Evolutionary conservation across 1,139 yeast species (phyloP).

Genomic region (Torulaspora globosa): DNA sequence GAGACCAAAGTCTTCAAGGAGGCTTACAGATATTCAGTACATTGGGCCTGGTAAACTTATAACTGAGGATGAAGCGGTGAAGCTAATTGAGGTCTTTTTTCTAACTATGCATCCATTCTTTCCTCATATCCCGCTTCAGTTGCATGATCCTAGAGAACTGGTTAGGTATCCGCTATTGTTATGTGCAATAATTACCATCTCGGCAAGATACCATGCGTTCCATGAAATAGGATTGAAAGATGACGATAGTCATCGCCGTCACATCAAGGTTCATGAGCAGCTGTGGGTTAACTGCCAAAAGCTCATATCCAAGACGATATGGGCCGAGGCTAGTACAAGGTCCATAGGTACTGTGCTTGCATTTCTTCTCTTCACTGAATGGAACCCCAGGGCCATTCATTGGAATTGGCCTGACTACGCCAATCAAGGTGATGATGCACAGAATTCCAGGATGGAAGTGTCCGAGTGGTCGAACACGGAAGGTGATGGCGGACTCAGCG

Average conservation of each 20-base stretch:
- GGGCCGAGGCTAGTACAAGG: conserved; percentile 92
- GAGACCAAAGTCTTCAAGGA: conserved; percentile 52
- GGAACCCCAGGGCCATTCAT: conserved; percentile 94
- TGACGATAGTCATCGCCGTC: conserved; percentile 35
- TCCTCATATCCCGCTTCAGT: conserved; percentile 75
- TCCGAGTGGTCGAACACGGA: conserved; percentile 12
- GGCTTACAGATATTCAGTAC: conserved; percentile 58
- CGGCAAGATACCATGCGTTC: conserved; percentile 68
- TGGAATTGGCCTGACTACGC: conserved; percentile 88
- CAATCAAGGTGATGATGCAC: conserved; percentile 37
- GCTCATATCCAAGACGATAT: conserved; percentile 78
- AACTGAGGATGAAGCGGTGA: conserved; percentile 62
- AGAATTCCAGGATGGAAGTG: conserved; percentile 16
- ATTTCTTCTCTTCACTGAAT: conserved; percentile 80
- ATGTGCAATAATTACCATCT: conserved; percentile 74
- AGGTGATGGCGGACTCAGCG: conserved; percentile 55
- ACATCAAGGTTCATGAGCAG: conserved; percentile 67
- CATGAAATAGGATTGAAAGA: conserved; percentile 39
- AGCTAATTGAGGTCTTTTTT: conserved; percentile 62
- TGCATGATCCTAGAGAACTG: conserved; percentile 62
- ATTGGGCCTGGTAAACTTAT: conserved; percentile 61
- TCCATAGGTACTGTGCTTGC: conserved; percentile 85
- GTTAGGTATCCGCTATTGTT: conserved; percentile 77
- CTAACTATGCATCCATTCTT: conserved; percentile 82
- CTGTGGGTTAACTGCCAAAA: conserved; percentile 82